phyloP scores from a whole-genome alignment of 208 protist species.

The Porcisia hertigi region DNA sequence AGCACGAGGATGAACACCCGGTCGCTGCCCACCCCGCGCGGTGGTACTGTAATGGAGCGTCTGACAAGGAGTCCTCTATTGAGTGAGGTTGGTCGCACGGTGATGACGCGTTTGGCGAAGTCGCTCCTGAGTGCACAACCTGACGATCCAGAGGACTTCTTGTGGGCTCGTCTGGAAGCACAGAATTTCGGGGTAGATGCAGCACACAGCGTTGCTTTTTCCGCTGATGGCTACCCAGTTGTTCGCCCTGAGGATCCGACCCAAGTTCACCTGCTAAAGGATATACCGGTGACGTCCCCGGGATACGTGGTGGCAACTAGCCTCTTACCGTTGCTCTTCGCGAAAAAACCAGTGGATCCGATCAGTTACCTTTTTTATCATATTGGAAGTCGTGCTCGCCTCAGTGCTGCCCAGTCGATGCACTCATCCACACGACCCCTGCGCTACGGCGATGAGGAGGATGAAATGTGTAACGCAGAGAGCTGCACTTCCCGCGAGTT shows the following conservation, averaged over 20 bases:
- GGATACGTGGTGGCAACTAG: conserved; percentile 46
- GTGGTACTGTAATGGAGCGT: conserved; percentile 56
- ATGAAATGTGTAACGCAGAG: conserved; percentile 22
- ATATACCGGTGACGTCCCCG: conserved; percentile 42
- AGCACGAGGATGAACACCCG: conserved; percentile 3
- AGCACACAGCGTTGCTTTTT: conserved; percentile 25
- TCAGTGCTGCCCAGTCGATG: conserved; percentile 37
- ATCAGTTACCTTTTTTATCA: conserved; percentile 74
- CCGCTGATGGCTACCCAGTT: conserved; percentile 26
- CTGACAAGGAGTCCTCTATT: conserved; percentile 39
- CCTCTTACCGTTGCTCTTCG: conserved; percentile 54
- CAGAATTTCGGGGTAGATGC: conserved; percentile 49
- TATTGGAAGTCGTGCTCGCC: conserved; percentile 37
- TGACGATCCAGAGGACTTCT: conserved; percentile 59
- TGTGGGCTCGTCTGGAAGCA: conserved; percentile 56
- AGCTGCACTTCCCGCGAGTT: conserved; percentile 55
- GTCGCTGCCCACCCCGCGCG: neutral
- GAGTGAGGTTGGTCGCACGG: conserved; percentile 25
- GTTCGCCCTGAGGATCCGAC: conserved; percentile 47
- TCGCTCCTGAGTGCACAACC: conserved; percentile 51
- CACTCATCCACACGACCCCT: conserved; percentile 39
- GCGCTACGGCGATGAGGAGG: conserved; percentile 26
- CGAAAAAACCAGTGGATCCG: conserved; percentile 60
- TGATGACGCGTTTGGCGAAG: conserved; percentile 39
- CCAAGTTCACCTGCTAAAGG: conserved; percentile 46